These are phyloP conservation scores for Fusarium drepaniforme DNA, from an alignment of 2,329 filamentous ascomycete species.

Conservation along the genomic window DNA sequence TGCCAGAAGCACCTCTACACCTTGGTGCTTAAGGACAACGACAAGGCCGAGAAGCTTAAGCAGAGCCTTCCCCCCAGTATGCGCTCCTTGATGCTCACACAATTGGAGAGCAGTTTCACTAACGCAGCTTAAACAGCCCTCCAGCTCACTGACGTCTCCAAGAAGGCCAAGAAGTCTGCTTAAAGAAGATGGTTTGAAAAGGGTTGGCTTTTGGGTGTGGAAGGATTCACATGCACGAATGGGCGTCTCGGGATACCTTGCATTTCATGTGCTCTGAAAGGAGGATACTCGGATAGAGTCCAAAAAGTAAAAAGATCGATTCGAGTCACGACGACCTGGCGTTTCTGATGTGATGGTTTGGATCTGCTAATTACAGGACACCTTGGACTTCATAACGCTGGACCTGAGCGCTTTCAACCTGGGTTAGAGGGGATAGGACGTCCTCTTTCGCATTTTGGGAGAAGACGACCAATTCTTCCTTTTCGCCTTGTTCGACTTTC, in stretches of 20 bases:
- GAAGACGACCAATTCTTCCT: conserved; percentile 56
- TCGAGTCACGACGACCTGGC: conserved; percentile 45
- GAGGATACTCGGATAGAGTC: conserved; percentile 54
- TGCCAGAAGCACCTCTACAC: conserved; percentile 98
- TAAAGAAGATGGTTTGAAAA: conserved; percentile 43
- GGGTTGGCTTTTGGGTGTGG: conserved; percentile 43
- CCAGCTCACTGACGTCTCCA: conserved; percentile 66
- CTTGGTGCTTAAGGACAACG: conserved; percentile 96
- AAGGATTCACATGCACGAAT: conserved; percentile 57
- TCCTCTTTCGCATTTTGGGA: conserved; percentile 52
- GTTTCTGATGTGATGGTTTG: neutral
- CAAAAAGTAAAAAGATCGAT: conserved; percentile 51
- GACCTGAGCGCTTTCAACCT: conserved; percentile 30
- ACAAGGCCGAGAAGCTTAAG: conserved; percentile 99
- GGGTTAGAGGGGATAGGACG: conserved; percentile 45
- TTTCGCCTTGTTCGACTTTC: conserved; percentile 54
- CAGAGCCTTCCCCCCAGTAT: conserved; percentile 97
- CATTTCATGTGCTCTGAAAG: conserved; percentile 60
- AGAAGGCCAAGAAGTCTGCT: conserved; percentile 60
- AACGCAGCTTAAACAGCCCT: conserved; percentile 58
- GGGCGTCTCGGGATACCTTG: conserved; percentile 69
- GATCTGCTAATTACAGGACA: conserved; percentile 38
- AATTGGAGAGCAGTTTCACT: conserved; percentile 4
- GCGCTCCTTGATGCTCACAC: conserved; percentile 50
- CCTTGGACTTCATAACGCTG: conserved; percentile 42